These are phyloP conservation scores for Prunus mume DNA, from an alignment of 306 rosid genomes.

Conservation along the genomic window DNA sequence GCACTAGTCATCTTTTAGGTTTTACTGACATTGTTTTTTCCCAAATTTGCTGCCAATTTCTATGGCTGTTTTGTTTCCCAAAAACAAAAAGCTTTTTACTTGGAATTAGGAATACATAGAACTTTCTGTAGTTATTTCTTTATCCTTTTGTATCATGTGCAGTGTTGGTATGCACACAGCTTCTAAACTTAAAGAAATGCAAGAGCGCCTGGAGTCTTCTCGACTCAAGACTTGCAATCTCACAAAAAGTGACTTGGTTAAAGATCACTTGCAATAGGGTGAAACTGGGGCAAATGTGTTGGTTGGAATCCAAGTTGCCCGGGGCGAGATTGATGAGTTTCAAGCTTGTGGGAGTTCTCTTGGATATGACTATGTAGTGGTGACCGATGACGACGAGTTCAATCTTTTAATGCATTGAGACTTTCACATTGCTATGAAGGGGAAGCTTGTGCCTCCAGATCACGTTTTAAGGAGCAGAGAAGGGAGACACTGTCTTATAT, in stretches of 20 bases:
- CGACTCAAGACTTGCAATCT: slow-evolving; percentile 63
- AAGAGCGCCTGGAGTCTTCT: slow-evolving; percentile 56
- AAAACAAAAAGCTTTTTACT: background rate
- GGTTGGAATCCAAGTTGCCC: slow-evolving; percentile 75
- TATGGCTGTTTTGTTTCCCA: background rate
- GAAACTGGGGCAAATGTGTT: slow-evolving; percentile 79
- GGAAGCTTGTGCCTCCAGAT: background rate
- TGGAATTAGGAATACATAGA: background rate
- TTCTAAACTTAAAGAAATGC: slow-evolving; percentile 66
- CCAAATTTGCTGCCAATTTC: background rate
- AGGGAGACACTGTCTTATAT: background rate
- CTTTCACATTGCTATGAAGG: background rate
- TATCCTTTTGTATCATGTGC: slow-evolving; percentile 17
- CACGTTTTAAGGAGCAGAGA: background rate
- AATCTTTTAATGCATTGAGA: slow-evolving; percentile 72
- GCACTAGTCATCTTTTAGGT: background rate
- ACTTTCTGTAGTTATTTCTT: background rate
- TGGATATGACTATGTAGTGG: slow-evolving; percentile 69
- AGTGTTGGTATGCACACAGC: slow-evolving; percentile 80
- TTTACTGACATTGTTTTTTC: background rate
- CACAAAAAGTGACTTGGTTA: slow-evolving; percentile 75
- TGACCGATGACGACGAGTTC: slow-evolving; percentile 49
- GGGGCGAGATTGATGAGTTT: slow-evolving; percentile 61
- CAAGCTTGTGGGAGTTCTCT: slow-evolving; percentile 44
- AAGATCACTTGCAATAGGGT: slow-evolving; percentile 94